Conservation (phyloP, 108 stramenopile species). For the Asterionellopsis glacialis region DNA sequence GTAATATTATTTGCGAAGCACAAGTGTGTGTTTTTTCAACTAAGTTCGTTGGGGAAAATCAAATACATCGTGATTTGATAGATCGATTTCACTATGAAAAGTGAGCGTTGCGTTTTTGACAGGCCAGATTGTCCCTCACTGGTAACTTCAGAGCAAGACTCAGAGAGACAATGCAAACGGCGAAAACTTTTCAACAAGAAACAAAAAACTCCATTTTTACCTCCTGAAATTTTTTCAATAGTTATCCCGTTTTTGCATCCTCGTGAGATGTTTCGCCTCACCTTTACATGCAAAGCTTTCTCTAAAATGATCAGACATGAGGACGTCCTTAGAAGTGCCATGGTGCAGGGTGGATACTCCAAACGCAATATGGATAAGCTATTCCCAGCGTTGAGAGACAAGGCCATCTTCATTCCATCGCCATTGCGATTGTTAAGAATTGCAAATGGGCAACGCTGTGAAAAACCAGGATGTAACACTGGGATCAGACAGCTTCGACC, state of each 20-base stretch:
- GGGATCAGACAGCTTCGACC: background rate
- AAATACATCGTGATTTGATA: too few species aligned
- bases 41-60: too few species aligned
- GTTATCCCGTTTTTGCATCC: slow-evolving; percentile 16
- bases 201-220: slow-evolving; percentile 12
- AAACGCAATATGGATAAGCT: background rate
- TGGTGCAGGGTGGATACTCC: background rate
- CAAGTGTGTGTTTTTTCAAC: too few species aligned
- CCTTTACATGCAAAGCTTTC: background rate
- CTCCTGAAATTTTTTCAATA: slow-evolving; percentile 21
- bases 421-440: background rate
- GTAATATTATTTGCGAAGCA: too few species aligned
- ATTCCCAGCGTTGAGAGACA: background rate
- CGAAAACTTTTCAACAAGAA: too few species aligned
- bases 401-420: background rate
- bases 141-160: too few species aligned
- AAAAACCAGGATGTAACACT: background rate
- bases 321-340: background rate
- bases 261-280: background rate
- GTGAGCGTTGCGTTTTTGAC: too few species aligned
- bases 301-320: background rate
- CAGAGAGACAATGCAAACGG: too few species aligned
- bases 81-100: too few species aligned
- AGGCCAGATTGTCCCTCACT: too few species aligned
- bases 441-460: background rate